A percentile compares a stretch with the other conserved stretches of the same genome.
These are phyloP conservation scores for Oidium heveae DNA, from an alignment of 2,329 filamentous ascomycete genomes.

Conservation along the genomic window DNA sequence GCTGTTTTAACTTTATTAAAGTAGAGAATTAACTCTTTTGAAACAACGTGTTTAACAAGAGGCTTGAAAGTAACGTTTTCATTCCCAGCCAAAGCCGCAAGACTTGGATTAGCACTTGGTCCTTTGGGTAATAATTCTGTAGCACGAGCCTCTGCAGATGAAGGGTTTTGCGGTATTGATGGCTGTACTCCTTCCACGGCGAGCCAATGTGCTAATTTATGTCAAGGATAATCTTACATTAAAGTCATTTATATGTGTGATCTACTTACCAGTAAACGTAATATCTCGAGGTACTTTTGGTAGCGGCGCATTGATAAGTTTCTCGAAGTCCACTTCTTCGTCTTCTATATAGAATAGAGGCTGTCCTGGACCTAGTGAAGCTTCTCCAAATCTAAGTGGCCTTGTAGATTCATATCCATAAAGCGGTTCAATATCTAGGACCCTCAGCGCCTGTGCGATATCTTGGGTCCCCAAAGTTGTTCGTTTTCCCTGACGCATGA, in stretches of 20 bases:
- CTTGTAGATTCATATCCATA: constrained; percentile 90
- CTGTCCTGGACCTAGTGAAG: constrained; percentile 77
- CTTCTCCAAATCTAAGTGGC: constrained; percentile 76
- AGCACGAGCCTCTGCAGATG: constrained; percentile 54
- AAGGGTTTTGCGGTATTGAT: constrained; percentile 87
- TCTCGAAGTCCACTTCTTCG: constrained; percentile 96
- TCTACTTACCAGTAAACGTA: constrained; percentile 52
- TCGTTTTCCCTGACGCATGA: constrained; percentile 78
- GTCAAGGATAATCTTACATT: background rate
- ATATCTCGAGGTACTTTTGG: constrained; percentile 88
- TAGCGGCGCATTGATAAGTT: constrained; percentile 85
- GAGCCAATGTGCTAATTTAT: constrained; percentile 61
- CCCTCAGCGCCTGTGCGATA: constrained; percentile 59
- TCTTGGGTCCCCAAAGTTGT: constrained; percentile 77
- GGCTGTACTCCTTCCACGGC: constrained; percentile 94
- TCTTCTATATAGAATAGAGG: constrained; percentile 94
- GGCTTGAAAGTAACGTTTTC: constrained; percentile 71
- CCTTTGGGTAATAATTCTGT: constrained; percentile 80
- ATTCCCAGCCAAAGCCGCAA: constrained; percentile 60
- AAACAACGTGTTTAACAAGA: constrained; percentile 83
- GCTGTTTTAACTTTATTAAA: constrained; percentile 88
- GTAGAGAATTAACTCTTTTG: constrained; percentile 86
- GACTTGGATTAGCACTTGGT: constrained; percentile 59
- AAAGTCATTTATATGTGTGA: background rate
- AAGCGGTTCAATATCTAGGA: constrained; percentile 78